Base-by-base conservation (phyloP, 2,329 filamentous ascomycete species). In the Helicocarpus griseus region DNA sequence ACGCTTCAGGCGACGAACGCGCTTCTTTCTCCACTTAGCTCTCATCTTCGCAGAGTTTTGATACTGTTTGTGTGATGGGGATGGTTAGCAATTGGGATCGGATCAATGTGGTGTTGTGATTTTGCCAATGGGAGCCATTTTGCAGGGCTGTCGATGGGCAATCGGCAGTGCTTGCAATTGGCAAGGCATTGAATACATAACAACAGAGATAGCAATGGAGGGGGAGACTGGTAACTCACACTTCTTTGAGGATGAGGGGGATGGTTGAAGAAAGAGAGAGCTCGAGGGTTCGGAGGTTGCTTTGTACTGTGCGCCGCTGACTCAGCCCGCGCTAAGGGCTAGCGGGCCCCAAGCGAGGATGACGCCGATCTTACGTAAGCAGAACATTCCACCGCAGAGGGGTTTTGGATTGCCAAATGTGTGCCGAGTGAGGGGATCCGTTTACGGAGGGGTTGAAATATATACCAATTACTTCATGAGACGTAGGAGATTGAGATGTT, bases 21-120 rank as follows among this genome's bases (percentile, higher is more conserved):
- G 84, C 91, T 98, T 98, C 87, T 98, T 98, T 83, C 91, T 93
- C 93, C 93, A 97, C 83, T 97, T 97, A 73, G 89, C 90, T 93
- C 91, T 85, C 82, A 85, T 85, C 69, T 71, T 72, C 69, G 67
- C 62, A 70, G 66, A 69, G 61, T 58, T 61, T 62, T 64, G 63
- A 62, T 53, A 61, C 56, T 57, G 19, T 47, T 35, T 26, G 19
- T 21, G 6, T 35, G 29, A 35, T 51, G 39, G 44, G 14, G 39
- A 53, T 44, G 36, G 53, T 58, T 51, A 59, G 53, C 44, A 41
- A 35, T 29, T 19, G 24, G n/a, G n/a, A 11, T 14, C 14, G 17
- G 9, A 41, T 41, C 3, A 29, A 26, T 14, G 17, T n/a, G 4
- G n/a, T 6, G 21, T 44, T 6, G 3, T 36, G 13, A 6, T 11